A percentile compares a stretch with the other conserved stretches of the same genome.
Evolutionary conservation across 345 rosid genomes (phyloP).

Genomic region (Hibiscus mutabilis): DNA sequence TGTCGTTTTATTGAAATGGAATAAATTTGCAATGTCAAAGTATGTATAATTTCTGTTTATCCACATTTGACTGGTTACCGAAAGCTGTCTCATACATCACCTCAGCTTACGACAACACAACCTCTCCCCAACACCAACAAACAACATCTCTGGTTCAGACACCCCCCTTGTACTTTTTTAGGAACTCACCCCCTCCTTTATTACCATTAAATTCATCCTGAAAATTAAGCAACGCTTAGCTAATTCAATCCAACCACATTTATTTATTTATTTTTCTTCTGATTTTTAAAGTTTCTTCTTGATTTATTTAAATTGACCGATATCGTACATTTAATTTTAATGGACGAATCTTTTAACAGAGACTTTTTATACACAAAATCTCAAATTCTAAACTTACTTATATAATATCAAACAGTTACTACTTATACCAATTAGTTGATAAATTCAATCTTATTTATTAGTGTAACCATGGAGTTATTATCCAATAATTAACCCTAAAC

Average conservation of each 20-base stretch:
- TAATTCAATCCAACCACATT: background rate
- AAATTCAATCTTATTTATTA: background rate
- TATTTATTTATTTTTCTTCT: no score
- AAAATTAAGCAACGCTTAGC: background rate
- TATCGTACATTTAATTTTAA: no score
- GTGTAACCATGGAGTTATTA: background rate
- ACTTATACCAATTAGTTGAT: no score
- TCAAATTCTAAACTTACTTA: no score
- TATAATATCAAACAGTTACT: no score
- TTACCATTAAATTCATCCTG: background rate
- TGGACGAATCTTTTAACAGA: no score
- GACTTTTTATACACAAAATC: no score
- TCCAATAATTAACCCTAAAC: background rate
- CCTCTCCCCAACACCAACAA: constrained; percentile 5
- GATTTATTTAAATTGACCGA: no score
- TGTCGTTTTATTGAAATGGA: no score
- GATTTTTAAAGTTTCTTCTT: no score
- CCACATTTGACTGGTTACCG: background rate
- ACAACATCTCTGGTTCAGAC: background rate
- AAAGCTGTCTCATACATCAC: constrained; percentile 8
- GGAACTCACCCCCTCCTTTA: background rate
- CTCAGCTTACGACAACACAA: background rate
- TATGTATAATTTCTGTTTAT: background rate
- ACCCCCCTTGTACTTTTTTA: background rate
- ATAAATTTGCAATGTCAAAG: no score